Evolutionary conservation across 2,329 filamentous ascomycete genomes (phyloP).

Genomic region (Hypoxylon sp.): DNA sequence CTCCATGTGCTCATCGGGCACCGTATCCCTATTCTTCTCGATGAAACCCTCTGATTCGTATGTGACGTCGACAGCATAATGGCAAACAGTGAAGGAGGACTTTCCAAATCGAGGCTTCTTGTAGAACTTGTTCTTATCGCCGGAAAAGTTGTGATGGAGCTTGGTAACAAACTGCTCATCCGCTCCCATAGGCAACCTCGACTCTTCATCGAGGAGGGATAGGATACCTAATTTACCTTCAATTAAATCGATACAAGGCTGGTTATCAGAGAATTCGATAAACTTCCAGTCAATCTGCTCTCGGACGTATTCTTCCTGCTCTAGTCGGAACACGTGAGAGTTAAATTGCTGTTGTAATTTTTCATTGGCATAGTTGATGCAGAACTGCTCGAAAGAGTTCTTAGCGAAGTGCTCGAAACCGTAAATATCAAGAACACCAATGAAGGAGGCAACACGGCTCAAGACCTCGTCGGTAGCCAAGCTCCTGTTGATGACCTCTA

Average conservation of each 20-base stretch:
- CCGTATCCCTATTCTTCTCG: constrained; percentile 98
- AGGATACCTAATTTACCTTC: constrained; percentile 96
- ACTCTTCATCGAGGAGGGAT: constrained; percentile 95
- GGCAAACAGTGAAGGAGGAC: constrained; percentile 96
- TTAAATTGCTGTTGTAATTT: constrained; percentile 99
- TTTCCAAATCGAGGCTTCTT: constrained; percentile 99
- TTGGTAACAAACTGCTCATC: constrained; percentile 98
- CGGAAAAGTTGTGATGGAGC: constrained; percentile 91
- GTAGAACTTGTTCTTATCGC: constrained; percentile 95
- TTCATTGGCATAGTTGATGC: constrained; percentile 99
- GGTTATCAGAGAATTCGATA: constrained; percentile 99
- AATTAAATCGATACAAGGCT: constrained; percentile 98
- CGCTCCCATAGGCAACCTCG: constrained; percentile 94
- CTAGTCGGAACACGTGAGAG: constrained; percentile 98
- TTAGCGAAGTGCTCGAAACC: constrained; percentile 99
- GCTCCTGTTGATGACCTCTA: constrained; percentile 95
- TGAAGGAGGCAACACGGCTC: constrained; percentile 87
- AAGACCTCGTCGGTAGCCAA: constrained; percentile 91
- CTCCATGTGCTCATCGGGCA: constrained; percentile 98
- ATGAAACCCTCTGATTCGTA: constrained; percentile 99
- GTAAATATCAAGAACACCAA: constrained; percentile 99
- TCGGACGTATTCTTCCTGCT: constrained; percentile 96
- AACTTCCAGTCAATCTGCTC: constrained; percentile 99
- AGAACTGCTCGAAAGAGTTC: constrained; percentile 99
- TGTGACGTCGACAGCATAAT: constrained; percentile 97